Conservation (phyloP, 2,329 filamentous ascomycete genomes). For the Neurospora crassa region DNA sequence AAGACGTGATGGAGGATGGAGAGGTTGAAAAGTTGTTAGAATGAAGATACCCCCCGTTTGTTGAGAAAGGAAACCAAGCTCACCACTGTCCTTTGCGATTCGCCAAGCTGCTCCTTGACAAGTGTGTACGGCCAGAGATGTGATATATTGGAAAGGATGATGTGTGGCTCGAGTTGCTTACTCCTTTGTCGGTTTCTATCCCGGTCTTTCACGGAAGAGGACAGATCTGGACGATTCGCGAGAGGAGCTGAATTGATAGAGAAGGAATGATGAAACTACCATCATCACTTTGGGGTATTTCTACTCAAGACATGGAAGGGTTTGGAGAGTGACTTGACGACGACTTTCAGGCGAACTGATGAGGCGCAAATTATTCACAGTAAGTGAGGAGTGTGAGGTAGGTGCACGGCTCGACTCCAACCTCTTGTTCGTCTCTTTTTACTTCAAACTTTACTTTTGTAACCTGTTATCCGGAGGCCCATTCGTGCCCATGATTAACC, state of each 20-base stretch:
- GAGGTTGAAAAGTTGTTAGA: not conserved
- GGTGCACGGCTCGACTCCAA: not conserved
- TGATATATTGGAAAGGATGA: not conserved
- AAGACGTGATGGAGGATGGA: not conserved
- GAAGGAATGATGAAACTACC: not conserved
- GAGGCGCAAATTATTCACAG: not conserved
- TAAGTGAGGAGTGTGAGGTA: not conserved
- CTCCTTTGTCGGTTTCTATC: not conserved
- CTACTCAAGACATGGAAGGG: not conserved
- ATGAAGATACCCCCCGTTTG: not conserved
- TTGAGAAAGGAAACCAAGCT: not conserved
- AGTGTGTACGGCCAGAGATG: not conserved
- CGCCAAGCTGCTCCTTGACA: not conserved
- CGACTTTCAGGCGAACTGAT: not conserved
- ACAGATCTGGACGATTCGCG: not conserved
- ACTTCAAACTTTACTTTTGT: not conserved
- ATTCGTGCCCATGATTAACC: not conserved
- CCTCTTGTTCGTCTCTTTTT: not conserved
- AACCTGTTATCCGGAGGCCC: not conserved
- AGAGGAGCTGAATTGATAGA: not conserved
- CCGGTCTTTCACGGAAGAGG: not conserved
- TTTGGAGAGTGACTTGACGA: not conserved
- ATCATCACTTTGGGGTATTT: not conserved
- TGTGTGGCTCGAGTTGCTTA: not conserved
- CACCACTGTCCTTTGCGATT: not conserved